phyloP scores from a whole-genome alignment of 306 rosid genomes.

The Cotoneaster glaucophyllus region DNA sequence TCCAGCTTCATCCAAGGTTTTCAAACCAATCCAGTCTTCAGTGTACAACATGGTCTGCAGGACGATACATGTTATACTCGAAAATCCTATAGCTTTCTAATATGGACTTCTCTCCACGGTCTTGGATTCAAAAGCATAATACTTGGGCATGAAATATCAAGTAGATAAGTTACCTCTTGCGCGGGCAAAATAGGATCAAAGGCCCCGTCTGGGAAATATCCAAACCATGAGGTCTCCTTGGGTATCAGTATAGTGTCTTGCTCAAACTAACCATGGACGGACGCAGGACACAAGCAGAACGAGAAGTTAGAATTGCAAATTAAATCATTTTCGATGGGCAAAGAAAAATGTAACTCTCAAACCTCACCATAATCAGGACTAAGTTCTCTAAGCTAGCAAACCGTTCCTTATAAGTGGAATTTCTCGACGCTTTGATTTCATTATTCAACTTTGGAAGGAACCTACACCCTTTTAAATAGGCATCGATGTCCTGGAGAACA shows the following conservation, averaged over 20 bases:
- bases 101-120: not conserved
- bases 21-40: slow-evolving; percentile 91
- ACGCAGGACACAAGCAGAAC: not conserved
- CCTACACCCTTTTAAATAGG: slow-evolving; percentile 52
- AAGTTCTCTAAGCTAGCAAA: slow-evolving; percentile 69
- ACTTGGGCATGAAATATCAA: not conserved
- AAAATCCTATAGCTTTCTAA: not conserved
- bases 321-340: not conserved
- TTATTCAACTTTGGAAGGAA: slow-evolving; percentile 84
- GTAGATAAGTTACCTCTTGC: slow-evolving; percentile 44
- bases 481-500: slow-evolving; percentile 45
- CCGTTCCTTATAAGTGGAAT: slow-evolving; percentile 56
- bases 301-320: not conserved
- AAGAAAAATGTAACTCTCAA: slow-evolving; percentile 2
- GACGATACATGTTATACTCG: slow-evolving; percentile 6
- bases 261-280: slow-evolving; percentile 40
- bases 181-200: slow-evolving; percentile 40
- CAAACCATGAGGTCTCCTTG: slow-evolving; percentile 74
- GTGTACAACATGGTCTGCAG: slow-evolving; percentile 68
- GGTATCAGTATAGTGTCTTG: slow-evolving; percentile 54
- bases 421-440: slow-evolving; percentile 42
- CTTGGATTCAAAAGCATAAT: not conserved
- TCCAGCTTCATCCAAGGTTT: slow-evolving; percentile 70
- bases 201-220: slow-evolving; percentile 61
- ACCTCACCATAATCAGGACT: slow-evolving; percentile 78